phyloP scores from a whole-genome alignment of 805 yeast species.

The Cyberlindnera euphorbiiphila region DNA sequence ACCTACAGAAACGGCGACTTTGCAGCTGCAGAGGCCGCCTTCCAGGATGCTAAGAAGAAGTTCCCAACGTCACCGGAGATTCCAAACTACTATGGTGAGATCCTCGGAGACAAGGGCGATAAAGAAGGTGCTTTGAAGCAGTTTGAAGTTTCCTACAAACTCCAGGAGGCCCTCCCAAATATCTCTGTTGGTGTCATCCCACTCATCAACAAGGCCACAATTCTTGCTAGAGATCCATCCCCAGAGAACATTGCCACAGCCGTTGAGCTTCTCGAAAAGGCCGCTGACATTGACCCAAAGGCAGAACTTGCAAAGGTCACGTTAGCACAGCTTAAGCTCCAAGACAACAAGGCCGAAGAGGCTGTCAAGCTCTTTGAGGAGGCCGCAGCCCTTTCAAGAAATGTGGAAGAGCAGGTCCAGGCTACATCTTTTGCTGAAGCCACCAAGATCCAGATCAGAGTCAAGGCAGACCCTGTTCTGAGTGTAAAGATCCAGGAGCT shows the following conservation, averaged over 20 bases:
- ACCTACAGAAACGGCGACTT: constrained; percentile 70
- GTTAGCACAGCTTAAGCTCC: constrained; percentile 88
- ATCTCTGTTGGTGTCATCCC: constrained; percentile 87
- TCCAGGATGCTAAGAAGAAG: constrained; percentile 63
- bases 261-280: constrained; percentile 62
- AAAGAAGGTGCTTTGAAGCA: constrained; percentile 69
- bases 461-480: constrained; percentile 65
- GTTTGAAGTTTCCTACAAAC: constrained; percentile 79
- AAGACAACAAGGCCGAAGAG: constrained; percentile 74
- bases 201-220: constrained; percentile 81
- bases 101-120: constrained; percentile 78
- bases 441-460: constrained; percentile 79
- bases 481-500: constrained; percentile 61
- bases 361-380: constrained; percentile 81
- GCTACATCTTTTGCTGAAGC: constrained; percentile 92
- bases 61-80: constrained; percentile 89
- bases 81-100: constrained; percentile 94
- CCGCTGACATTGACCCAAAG: constrained; percentile 79
- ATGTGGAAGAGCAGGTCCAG: constrained; percentile 81
- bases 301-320: constrained; percentile 86
- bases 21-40: constrained; percentile 58
- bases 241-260: constrained; percentile 50
- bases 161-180: constrained; percentile 66
- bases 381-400: constrained; percentile 78
- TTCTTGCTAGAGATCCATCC: constrained; percentile 51